Evolutionary conservation across 2,329 filamentous ascomycete genomes (phyloP), one percentile per base, ranked within the genome.

Genomic region (Aspergillus novoparasiticus): DNA sequence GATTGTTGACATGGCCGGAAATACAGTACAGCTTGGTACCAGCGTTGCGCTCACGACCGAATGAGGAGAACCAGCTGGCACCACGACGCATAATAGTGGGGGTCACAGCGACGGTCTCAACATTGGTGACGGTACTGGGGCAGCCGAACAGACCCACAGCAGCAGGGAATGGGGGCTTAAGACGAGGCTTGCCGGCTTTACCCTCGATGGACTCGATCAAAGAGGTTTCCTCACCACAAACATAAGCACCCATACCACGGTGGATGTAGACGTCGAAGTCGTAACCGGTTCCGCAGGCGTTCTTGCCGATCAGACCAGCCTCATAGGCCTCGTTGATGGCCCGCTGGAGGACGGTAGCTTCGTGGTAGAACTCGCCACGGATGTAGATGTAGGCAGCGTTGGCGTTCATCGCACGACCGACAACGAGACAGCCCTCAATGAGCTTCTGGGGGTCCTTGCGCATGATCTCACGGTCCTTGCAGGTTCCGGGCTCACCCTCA

Each of bases 381-480:
- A 99, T 99, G 82, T 99, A 99, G 79, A 99, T 99, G 83, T 99
- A 99, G 71, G 95, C 95, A 64, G 95, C 95, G 55, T 92, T 95
- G 76, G 94, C 95, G 83, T 99, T 99, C 95, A 99, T 99, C 76
- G 95, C 94, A 77, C 95, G 91, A 58, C 95, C 95, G 70, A 95
- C 93, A 56, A 99, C 90, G 68, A 99, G 85, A 81, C 95, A 99
- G 78, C 95, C 95, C 83, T 99, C 95, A 76, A 99, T 85, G 69
- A 99, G 91, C 87, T 99, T 99, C 86, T 99, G 95, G 67, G 95
- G 95, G 79, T 99, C 95, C 84, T 99, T 99, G 82, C 95, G 93
- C 95, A 99, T 99, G 72, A 99, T 99, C 81, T 99, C 95, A 77
- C 95, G 90, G 81, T 99, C 95, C 85, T 99, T 99, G 89, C 95